phyloP scores from a whole-genome alignment of 1,284 basidiomycete genomes.

The Puccinia coronata region DNA sequence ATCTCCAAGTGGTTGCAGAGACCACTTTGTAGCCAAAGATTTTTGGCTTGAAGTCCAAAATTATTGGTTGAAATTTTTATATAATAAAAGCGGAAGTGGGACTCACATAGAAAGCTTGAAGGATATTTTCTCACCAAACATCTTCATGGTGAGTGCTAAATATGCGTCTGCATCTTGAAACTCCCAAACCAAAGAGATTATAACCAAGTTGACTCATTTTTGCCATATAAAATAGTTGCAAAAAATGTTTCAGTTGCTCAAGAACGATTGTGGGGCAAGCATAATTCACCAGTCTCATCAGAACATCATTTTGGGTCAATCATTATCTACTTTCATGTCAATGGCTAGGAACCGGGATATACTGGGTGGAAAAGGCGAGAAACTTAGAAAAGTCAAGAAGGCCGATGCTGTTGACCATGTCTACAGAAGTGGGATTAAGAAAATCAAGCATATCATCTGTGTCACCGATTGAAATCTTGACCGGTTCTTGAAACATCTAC shows the following conservation, averaged over 20 bases:
- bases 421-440: constrained; percentile 4
- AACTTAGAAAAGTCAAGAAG: too few relatives aligned
- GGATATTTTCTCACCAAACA: neutral
- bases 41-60: too few relatives aligned
- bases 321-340: too few relatives aligned
- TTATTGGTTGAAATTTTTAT: too few relatives aligned
- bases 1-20: neutral
- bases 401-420: too few relatives aligned
- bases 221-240: neutral
- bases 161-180: neutral
- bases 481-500: neutral
- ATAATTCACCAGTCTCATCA: neutral
- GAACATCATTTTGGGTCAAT: neutral
- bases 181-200: too few relatives aligned
- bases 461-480: too few relatives aligned
- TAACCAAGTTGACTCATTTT: neutral
- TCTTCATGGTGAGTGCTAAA: neutral
- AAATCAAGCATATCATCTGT: neutral
- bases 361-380: too few relatives aligned
- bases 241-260: neutral
- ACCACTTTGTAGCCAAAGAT: too few relatives aligned
- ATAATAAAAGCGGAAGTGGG: too few relatives aligned
- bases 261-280: neutral
- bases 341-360: too few relatives aligned
- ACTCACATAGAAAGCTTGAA: neutral